Base-by-base conservation (phyloP, 495 filamentous ascomycete genomes). In the Penicillium cinerascens region DNA sequence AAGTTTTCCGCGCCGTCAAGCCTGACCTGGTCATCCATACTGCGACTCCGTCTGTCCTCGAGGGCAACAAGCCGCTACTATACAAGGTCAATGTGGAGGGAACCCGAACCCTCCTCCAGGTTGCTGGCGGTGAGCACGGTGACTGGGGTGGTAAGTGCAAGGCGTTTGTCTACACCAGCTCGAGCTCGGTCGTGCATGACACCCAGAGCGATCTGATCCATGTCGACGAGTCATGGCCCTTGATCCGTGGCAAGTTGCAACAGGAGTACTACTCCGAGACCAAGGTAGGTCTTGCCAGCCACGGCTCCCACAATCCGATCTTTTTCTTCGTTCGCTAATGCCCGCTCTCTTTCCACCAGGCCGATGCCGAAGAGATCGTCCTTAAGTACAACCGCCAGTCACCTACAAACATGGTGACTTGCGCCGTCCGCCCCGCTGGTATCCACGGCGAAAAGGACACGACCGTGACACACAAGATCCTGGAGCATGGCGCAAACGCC, bases 21-120 rank as follows among this genome's bases (percentile, higher is more conserved):
- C 91, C 95, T n/a, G 83, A 90, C 58, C 82, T 93, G 10, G 87
- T 99, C 37, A 93, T 97, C 55, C 91, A 99, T 71, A 97, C 93
- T 10, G 95, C 92, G n/a, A 87, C 86, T 4, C 88, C 89, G 2
- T 72, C 81, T 5, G 75, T 82, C 5, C 46, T 73, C 17, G 85
- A 84, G 7, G 67, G 64, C 2, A 73, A 68, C 39, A 74, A 76
- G 51, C 52, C 63, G 21, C 49, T 77, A 42, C 57, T 77, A 52
- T 62, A 61, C 54, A 91, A 88, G 73, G 93, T 99, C 55, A 99
- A 97, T 69, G 89, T 99, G 1, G 87, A 88, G 18, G 93, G 93
- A 16, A 97, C 92, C 0, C 83, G 81, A 56, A 86, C 77, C 17
- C 74, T 97, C 17, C 70, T 99, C 41, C 82, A 90, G 47, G 88